Conservation (phyloP, 305 asterid genomes). For the Fraxinus baroniana region DNA sequence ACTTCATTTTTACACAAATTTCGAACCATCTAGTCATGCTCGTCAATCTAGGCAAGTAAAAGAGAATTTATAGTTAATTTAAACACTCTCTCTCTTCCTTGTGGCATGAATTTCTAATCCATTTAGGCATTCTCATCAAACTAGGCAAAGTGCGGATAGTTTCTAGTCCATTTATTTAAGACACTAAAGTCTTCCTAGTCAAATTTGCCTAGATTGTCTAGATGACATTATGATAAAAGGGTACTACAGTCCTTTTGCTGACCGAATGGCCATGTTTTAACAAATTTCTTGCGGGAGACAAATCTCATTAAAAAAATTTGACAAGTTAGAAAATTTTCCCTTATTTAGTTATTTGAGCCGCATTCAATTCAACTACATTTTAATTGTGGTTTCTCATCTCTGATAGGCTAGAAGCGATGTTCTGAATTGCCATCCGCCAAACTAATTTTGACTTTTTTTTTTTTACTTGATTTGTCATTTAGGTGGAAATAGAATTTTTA, state of each 20-base stretch:
- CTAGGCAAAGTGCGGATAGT: background rate
- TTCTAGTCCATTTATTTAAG: background rate
- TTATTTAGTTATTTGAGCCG: background rate
- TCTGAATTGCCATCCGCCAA: background rate
- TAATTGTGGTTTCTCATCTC: slow-evolving; percentile 4
- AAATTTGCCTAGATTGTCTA: background rate
- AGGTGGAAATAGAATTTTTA: background rate
- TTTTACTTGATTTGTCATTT: background rate
- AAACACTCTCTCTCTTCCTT: background rate
- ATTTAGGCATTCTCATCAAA: background rate
- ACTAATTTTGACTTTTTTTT: background rate
- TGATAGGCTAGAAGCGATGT: background rate
- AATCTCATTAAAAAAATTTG: background rate
- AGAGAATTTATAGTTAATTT: background rate
- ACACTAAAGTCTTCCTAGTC: background rate
- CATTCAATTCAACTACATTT: background rate
- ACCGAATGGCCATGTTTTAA: background rate
- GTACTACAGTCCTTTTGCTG: background rate
- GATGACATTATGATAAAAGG: background rate
- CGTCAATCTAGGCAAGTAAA: background rate
- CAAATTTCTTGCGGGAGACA: background rate
- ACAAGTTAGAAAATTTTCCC: background rate
- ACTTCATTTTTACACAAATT: background rate
- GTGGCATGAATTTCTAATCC: background rate
- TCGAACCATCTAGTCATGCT: background rate